Evolutionary conservation across 805 yeast genomes (phyloP).

Genomic region (Starmerella sirachaensis): DNA sequence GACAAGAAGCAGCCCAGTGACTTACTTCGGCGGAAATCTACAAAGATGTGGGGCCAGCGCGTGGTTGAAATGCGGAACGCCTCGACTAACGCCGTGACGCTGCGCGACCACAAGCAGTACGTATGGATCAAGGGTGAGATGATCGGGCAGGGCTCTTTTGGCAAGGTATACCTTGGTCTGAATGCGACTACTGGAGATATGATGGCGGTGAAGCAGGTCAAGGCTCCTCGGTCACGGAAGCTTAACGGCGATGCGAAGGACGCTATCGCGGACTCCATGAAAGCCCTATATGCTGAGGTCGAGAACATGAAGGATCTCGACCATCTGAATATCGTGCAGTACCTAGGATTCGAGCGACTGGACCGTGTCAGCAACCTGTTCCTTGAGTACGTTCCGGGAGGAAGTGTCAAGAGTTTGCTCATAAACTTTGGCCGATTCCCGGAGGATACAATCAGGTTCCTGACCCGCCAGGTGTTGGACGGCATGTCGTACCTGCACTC

Average conservation of each 20-base stretch:
- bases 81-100: conserved; percentile 43
- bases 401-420: conserved; percentile 80
- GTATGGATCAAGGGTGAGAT: conserved; percentile 98
- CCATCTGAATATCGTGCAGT: conserved; percentile 89
- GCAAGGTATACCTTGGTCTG: conserved; percentile 80
- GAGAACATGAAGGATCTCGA: conserved; percentile 88
- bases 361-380: conserved; percentile 71
- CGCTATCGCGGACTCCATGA: conserved; percentile 44
- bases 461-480: conserved; percentile 66
- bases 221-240: conserved; percentile 25
- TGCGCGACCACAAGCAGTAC: conserved; percentile 61
- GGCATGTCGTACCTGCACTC: conserved; percentile 85
- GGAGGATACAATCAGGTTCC: conserved; percentile 56
- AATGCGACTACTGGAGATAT: conserved; percentile 96
- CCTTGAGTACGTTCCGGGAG: conserved; percentile 95
- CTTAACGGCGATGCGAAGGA: conserved; percentile 17
- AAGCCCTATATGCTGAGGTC: conserved; percentile 79
- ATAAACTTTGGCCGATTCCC: conserved; percentile 76
- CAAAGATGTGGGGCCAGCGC: conserved; percentile 96
- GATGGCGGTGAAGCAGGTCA: conserved; percentile 95
- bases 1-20: conserved; percentile 1
- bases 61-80: conserved; percentile 67
- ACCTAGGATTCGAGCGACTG: conserved; percentile 78
- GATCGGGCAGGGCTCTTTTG: conserved; percentile 94
- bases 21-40: conserved; percentile 59